Percentiles rank a stretch among this genome's conserved stretches.
Evolutionary conservation across 2,329 filamentous ascomycete genomes (phyloP).

Genomic region (Tetracladium maxilliforme): DNA sequence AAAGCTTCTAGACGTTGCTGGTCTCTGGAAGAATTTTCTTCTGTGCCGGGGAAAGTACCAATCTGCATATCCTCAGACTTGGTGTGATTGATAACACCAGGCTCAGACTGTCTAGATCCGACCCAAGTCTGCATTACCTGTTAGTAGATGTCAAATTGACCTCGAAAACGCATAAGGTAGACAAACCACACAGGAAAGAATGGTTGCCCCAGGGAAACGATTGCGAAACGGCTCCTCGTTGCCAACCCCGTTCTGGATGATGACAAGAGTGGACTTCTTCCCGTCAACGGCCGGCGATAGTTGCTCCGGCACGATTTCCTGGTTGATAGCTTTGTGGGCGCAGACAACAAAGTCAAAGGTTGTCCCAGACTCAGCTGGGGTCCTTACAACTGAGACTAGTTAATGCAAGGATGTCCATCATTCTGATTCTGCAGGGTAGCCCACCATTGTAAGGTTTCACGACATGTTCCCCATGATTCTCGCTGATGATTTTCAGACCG

Average conservation of each 20-base stretch:
- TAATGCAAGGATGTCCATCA: too few species aligned
- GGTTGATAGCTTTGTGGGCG: conserved; percentile 35
- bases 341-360: conserved; percentile 42
- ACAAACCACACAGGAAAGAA: conserved; percentile 39
- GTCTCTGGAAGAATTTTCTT: conserved; percentile 15
- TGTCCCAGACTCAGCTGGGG: conserved; percentile 25
- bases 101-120: conserved; percentile 31
- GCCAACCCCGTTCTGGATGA: conserved; percentile 46
- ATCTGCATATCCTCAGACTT: conserved; percentile 39
- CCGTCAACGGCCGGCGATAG: conserved; percentile 19
- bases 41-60: conserved; percentile 29
- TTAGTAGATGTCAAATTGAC: conserved; percentile 1
- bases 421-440: too few species aligned
- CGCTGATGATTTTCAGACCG: conserved; percentile 37
- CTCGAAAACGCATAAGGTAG: neutral
- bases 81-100: conserved; percentile 32
- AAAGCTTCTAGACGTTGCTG: conserved; percentile 22
- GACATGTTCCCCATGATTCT: conserved; percentile 37
- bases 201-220: conserved; percentile 31
- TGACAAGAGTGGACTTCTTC: conserved; percentile 32
- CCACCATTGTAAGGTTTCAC: conserved; percentile 30
- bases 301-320: conserved; percentile 17
- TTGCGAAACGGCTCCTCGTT: conserved; percentile 39
- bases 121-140: conserved; percentile 27
- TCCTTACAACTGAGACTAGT: conserved; percentile 23